phyloP scores from a whole-genome alignment of 805 yeast species.

The Candida arabinofermentans region DNA sequence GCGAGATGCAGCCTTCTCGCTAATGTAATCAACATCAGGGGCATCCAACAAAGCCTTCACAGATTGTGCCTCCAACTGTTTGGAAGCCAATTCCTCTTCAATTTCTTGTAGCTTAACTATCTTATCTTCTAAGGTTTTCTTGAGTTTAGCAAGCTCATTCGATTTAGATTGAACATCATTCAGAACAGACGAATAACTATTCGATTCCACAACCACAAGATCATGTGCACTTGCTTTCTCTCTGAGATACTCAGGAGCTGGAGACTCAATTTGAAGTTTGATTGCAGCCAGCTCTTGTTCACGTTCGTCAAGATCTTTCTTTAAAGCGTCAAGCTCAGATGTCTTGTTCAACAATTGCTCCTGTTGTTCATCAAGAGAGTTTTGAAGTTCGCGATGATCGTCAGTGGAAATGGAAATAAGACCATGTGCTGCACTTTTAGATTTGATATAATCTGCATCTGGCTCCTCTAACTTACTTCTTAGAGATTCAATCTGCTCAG shows the following conservation, averaged over 20 bases:
- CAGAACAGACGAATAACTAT: too few species aligned
- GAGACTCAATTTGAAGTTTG: slow-evolving; percentile 19
- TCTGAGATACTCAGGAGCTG: slow-evolving; percentile 27
- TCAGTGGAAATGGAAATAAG: slow-evolving; percentile 16
- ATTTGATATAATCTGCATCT: slow-evolving; percentile 16
- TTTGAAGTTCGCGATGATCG: slow-evolving; percentile 10
- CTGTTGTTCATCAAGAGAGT: not conserved
- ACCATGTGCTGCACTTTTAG: slow-evolving; percentile 12
- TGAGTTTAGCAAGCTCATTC: not conserved
- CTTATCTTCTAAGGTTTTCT: not conserved
- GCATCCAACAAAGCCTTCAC: slow-evolving; percentile 11
- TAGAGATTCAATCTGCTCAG: not conserved
- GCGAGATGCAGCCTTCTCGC: slow-evolving; percentile 2
- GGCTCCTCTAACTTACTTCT: slow-evolving; percentile 12
- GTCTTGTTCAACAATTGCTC: not conserved
- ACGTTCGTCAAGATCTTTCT: not conserved
- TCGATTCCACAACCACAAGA: too few species aligned
- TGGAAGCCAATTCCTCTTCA: not conserved
- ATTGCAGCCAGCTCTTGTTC: slow-evolving; percentile 7
- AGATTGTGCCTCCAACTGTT: slow-evolving; percentile 1
- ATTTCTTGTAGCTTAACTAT: not conserved
- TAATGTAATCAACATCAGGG: slow-evolving; percentile 25
- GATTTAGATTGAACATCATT: not conserved
- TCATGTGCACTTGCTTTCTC: slow-evolving; percentile 29
- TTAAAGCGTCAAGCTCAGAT: not conserved